A percentile compares a stretch with the other conserved stretches of the same genome.
phyloP scores from a whole-genome alignment of 108 stramenopile species.

The Nannochloropsis oceanica region DNA sequence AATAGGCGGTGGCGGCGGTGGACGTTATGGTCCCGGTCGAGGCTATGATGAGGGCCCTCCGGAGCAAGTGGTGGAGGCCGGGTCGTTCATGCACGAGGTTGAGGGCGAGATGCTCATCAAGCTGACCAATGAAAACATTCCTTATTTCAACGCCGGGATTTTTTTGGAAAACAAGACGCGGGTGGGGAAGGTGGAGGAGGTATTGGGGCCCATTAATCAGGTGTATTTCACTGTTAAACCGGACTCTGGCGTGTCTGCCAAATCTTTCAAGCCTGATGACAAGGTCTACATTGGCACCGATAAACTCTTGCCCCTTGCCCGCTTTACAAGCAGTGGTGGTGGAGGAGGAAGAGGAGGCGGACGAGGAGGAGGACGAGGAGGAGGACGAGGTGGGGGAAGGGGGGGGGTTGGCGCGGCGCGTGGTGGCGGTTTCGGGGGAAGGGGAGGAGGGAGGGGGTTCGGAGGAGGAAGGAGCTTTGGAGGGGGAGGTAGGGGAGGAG shows the following conservation, averaged over 20 bases:
- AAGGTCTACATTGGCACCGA: conserved; percentile 73
- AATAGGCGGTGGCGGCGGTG: conserved; percentile 18
- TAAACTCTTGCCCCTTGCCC: conserved; percentile 68
- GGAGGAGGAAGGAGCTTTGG: not conserved
- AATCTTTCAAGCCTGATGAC: conserved; percentile 40
- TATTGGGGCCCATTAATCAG: conserved; percentile 78
- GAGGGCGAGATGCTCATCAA: conserved; percentile 47
- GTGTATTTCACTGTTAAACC: conserved; percentile 90
- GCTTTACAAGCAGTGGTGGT: conserved; percentile 59
- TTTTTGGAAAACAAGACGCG: conserved; percentile 95
- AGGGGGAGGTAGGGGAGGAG: not conserved
- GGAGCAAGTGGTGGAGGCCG: conserved; percentile 40
- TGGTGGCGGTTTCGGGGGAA: not conserved
- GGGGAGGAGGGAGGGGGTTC: not conserved
- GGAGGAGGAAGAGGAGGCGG: conserved; percentile 21
- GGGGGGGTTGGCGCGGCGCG: not conserved
- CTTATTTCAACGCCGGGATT: conserved; percentile 93
- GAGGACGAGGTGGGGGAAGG: not conserved
- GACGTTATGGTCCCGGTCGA: conserved; percentile 26
- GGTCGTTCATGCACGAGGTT: conserved; percentile 36
- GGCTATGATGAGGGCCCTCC: conserved; percentile 44
- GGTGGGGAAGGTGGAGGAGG: conserved; percentile 95
- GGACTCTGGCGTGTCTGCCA: conserved; percentile 74
- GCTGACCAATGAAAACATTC: conserved; percentile 62
- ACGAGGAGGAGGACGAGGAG: conserved; percentile 4